phyloP scores from a whole-genome alignment of 345 rosid species.

The Ailanthus altissimus region DNA sequence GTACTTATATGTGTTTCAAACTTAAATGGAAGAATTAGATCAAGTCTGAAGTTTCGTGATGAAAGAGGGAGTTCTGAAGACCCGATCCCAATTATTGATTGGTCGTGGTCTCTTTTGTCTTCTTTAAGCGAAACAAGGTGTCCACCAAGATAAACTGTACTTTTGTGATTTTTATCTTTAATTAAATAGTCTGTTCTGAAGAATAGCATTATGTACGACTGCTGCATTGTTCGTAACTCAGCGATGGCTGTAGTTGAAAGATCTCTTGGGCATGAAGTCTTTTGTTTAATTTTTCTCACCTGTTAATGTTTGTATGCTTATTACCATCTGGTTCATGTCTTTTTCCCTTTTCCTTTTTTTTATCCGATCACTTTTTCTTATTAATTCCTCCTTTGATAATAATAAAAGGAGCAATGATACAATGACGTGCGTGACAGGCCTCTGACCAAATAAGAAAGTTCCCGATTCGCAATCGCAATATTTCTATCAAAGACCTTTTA shows the following conservation, averaged over 20 bases:
- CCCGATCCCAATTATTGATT: neutral
- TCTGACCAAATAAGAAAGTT: too few species aligned
- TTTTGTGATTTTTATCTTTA: conserved; percentile 5
- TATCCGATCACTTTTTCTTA: too few species aligned
- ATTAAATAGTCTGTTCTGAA: neutral
- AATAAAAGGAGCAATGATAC: too few species aligned
- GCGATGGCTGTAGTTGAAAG: conserved; percentile 3
- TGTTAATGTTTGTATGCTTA: neutral
- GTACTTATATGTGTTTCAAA: conserved; percentile 11
- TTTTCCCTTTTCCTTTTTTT: too few species aligned
- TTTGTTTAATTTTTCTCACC: neutral
- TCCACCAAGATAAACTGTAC: neutral
- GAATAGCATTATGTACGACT: neutral
- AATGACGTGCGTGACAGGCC: too few species aligned
- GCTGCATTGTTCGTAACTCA: neutral
- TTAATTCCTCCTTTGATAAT: too few species aligned
- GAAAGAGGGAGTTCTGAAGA: conserved; percentile 4
- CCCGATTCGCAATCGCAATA: neutral
- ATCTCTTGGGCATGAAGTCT: neutral
- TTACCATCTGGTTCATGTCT: neutral
- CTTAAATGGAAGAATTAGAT: neutral
- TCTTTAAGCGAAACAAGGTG: conserved; percentile 14
- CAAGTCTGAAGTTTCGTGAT: conserved; percentile 8
- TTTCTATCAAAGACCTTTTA: too few species aligned
- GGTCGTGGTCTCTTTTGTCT: neutral